Conservation (phyloP, 768 basidiomycete species). For the Nidularia sp. region DNA sequence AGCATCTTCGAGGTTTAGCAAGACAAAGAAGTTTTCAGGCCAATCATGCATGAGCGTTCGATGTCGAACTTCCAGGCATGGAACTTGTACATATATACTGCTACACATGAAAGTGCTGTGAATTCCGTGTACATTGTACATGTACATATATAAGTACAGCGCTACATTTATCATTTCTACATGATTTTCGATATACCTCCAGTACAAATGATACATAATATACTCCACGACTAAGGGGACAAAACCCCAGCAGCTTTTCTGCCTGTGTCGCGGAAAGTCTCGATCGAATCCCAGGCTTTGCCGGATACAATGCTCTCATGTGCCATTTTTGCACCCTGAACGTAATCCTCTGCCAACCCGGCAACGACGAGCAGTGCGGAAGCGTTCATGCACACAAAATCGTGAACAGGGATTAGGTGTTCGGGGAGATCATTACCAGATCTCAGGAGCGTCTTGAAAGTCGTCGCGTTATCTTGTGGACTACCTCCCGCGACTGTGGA, state of each 20-base stretch:
- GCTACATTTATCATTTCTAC: too few relatives aligned
- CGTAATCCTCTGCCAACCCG: slow-evolving; percentile 65
- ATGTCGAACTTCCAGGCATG: too few relatives aligned
- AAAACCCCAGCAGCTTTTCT: slow-evolving; percentile 15
- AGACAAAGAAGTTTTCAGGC: too few relatives aligned
- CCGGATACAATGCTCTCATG: slow-evolving; percentile 55
- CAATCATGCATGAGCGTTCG: too few relatives aligned
- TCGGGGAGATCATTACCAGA: slow-evolving; percentile 54
- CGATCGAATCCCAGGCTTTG: slow-evolving; percentile 54
- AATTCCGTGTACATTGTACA: too few relatives aligned
- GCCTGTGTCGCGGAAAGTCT: slow-evolving; percentile 44
- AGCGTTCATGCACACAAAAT: slow-evolving; percentile 90
- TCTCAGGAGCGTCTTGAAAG: slow-evolving; percentile 61
- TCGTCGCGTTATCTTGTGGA: slow-evolving; percentile 79
- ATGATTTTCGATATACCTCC: too few relatives aligned
- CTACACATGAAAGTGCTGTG: too few relatives aligned
- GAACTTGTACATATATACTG: too few relatives aligned
- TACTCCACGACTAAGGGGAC: background rate
- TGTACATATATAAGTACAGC: too few relatives aligned
- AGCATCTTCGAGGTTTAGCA: too few relatives aligned
- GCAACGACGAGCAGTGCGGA: slow-evolving; percentile 85
- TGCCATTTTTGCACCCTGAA: slow-evolving; percentile 69
- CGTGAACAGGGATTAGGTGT: slow-evolving; percentile 57
- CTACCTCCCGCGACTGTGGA: slow-evolving; percentile 64
- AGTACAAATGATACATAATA: too few relatives aligned